phyloP scores from a whole-genome alignment of 2,329 filamentous ascomycete species.

The Graphilbum sp. region DNA sequence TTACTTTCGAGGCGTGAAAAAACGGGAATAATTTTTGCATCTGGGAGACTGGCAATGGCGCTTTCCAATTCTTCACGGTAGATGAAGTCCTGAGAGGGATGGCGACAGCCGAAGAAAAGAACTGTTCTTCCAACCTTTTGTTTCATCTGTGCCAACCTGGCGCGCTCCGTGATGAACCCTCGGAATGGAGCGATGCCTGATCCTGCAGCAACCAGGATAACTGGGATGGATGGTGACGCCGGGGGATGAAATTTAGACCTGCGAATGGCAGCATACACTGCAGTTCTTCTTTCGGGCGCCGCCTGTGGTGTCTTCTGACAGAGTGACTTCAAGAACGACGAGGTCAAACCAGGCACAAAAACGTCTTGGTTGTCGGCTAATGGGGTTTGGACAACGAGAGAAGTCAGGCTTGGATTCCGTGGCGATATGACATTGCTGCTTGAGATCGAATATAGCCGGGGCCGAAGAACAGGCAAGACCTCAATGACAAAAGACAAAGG shows the following conservation, averaged over 20 bases:
- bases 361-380: too few species aligned
- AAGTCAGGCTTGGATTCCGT: too few species aligned
- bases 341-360: too few species aligned
- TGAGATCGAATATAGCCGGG: too few species aligned
- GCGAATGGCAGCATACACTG: conserved; percentile 2
- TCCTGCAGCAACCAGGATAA: neutral
- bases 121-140: conserved; percentile 17
- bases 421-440: too few species aligned
- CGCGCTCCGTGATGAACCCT: conserved; percentile 17
- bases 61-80: neutral
- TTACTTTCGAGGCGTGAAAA: neutral
- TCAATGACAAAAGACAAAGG: too few species aligned
- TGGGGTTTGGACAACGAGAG: too few species aligned
- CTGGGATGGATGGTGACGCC: neutral
- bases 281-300: too few species aligned
- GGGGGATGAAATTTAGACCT: neutral
- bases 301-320: too few species aligned
- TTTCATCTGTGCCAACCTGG: conserved; percentile 16
- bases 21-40: neutral
- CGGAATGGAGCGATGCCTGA: conserved; percentile 16
- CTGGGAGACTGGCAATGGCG: neutral
- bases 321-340: too few species aligned
- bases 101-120: conserved; percentile 22
- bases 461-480: too few species aligned
- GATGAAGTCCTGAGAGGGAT: conserved; percentile 14